Evolutionary conservation across 768 basidiomycete genomes (phyloP).

Genomic region (Lactarius psammicola): DNA sequence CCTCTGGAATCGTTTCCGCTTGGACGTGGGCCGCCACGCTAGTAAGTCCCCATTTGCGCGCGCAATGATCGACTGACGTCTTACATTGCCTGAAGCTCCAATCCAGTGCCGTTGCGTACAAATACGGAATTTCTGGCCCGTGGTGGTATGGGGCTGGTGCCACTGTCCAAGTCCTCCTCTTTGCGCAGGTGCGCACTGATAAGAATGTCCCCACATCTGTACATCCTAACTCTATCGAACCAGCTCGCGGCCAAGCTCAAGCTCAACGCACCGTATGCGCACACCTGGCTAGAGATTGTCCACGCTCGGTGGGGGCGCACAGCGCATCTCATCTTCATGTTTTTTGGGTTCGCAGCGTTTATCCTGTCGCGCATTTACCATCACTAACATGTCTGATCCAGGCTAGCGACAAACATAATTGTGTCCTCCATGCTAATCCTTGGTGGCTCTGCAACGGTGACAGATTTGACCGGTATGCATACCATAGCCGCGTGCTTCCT

Average conservation of each 20-base stretch:
- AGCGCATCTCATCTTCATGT: slow-evolving; percentile 84
- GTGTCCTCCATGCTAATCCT: slow-evolving; percentile 85
- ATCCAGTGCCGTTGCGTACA: slow-evolving; percentile 82
- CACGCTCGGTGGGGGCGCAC: slow-evolving; percentile 72
- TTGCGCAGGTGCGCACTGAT: slow-evolving; percentile 58
- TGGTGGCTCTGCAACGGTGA: slow-evolving; percentile 85
- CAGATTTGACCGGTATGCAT: slow-evolving; percentile 83
- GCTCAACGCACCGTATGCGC: slow-evolving; percentile 82
- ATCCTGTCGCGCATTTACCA: not conserved
- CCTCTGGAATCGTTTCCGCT: slow-evolving; percentile 87
- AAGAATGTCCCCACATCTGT: not conserved
- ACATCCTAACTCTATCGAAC: slow-evolving; percentile 1
- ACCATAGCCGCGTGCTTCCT: slow-evolving; percentile 91
- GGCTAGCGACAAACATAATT: slow-evolving; percentile 87
- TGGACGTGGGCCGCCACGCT: slow-evolving; percentile 91
- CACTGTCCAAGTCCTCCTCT: slow-evolving; percentile 85
- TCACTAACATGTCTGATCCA: slow-evolving; percentile 30
- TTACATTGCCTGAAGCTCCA: slow-evolving; percentile 50
- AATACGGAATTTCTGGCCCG: slow-evolving; percentile 80
- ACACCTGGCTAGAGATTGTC: slow-evolving; percentile 89
- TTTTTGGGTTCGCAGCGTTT: slow-evolving; percentile 61
- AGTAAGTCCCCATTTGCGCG: slow-evolving; percentile 35
- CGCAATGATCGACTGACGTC: not conserved
- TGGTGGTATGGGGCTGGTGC: slow-evolving; percentile 95
- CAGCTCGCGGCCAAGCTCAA: slow-evolving; percentile 90